Conservation (phyloP, 179 eudicot species). For the Camellia oleifera region DNA sequence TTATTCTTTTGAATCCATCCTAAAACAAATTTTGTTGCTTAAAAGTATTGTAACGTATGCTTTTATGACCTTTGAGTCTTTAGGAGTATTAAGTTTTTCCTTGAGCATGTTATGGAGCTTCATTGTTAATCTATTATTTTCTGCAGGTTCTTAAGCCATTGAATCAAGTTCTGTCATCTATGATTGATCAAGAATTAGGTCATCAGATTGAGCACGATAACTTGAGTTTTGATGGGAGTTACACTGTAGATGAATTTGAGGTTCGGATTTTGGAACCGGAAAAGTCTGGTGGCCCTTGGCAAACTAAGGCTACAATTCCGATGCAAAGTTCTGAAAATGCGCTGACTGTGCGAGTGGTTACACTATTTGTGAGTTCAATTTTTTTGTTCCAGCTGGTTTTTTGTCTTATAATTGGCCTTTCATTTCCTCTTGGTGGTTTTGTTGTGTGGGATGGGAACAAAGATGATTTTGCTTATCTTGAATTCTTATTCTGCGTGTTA, state of each 20-base stretch:
- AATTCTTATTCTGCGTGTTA: constrained; percentile 1
- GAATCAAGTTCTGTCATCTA: constrained; percentile 89
- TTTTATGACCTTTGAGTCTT: constrained; percentile 6
- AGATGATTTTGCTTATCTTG: background rate
- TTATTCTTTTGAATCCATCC: background rate
- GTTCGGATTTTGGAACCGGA: constrained; percentile 88
- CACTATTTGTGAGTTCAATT: constrained; percentile 63
- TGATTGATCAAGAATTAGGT: constrained; percentile 88
- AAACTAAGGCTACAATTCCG: constrained; percentile 83
- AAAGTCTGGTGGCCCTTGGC: constrained; percentile 89
- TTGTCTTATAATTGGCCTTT: background rate
- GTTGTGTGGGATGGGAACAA: background rate
- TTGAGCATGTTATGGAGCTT: background rate
- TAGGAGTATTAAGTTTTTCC: background rate
- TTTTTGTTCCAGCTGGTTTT: background rate
- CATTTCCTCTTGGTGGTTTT: background rate
- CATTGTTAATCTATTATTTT: constrained; percentile 1
- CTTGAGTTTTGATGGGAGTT: constrained; percentile 67
- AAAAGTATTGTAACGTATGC: background rate
- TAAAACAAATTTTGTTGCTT: background rate
- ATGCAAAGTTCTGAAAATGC: constrained; percentile 98
- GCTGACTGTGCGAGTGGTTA: constrained; percentile 87
- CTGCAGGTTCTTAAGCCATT: constrained; percentile 81
- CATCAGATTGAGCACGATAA: constrained; percentile 81
- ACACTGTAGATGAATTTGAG: constrained; percentile 89